These are phyloP conservation scores for Boechera retrofracta DNA, from an alignment of 345 rosid species.

Conservation along the genomic window DNA sequence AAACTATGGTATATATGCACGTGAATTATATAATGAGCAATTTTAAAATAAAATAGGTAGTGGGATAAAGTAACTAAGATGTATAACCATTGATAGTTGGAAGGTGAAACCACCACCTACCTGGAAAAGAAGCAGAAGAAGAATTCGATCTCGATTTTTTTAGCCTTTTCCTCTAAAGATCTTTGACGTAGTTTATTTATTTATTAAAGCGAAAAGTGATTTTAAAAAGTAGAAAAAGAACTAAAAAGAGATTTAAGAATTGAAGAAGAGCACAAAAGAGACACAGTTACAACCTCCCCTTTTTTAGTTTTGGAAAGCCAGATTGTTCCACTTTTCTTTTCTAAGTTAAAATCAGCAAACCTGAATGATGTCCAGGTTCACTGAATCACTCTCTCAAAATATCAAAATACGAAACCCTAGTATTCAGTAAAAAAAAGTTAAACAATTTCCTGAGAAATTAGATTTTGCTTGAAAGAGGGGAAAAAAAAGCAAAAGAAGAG, in stretches of 20 bases:
- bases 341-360: conserved; percentile 14
- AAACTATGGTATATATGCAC: conserved; percentile 3
- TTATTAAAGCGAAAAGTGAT: conserved; percentile 10
- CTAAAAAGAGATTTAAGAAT: conserved; percentile 29
- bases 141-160: conserved; percentile 27
- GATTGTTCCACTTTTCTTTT: conserved; percentile 27
- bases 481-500: background rate
- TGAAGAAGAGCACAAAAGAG: conserved; percentile 20
- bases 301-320: conserved; percentile 7
- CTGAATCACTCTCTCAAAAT: conserved; percentile 9
- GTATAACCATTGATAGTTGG: conserved; percentile 44
- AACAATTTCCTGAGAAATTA: background rate
- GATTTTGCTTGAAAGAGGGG: background rate
- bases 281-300: conserved; percentile 35
- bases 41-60: background rate
- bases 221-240: background rate
- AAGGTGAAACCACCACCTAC: conserved; percentile 40
- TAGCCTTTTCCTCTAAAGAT: conserved; percentile 16
- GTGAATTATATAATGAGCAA: conserved; percentile 7
- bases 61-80: conserved; percentile 24
- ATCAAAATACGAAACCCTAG: background rate
- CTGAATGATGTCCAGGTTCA: conserved; percentile 34
- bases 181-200: conserved; percentile 15
- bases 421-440: background rate
- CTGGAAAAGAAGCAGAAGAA: conserved; percentile 32